Evolutionary conservation across 1,139 yeast genomes (phyloP).

Genomic region (Nematodospora anomalae): DNA sequence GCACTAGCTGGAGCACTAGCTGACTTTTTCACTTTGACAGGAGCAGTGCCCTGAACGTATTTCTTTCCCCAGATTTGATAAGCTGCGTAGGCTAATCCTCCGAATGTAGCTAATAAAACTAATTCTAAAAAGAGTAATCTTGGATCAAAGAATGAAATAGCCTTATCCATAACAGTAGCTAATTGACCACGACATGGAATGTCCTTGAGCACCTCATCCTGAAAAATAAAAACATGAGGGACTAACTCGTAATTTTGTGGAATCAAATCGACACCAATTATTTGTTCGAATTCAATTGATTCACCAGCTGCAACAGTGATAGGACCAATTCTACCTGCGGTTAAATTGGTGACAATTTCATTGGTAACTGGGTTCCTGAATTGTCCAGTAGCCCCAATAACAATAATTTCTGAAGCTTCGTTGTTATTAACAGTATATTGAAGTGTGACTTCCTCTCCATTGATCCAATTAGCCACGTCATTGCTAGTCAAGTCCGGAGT

Average conservation of each 20-base stretch:
- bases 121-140: conserved; percentile 65
- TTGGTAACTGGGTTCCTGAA: conserved; percentile 58
- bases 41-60: conserved; percentile 42
- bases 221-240: conserved; percentile 59
- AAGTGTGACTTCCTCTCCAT: conserved; percentile 58
- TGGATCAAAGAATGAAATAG: conserved; percentile 71
- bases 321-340: conserved; percentile 68
- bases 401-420: conserved; percentile 50
- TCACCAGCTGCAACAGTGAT: conserved; percentile 51
- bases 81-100: conserved; percentile 48
- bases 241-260: conserved; percentile 60
- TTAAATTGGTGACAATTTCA: conserved; percentile 56
- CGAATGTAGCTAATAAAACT: conserved; percentile 52
- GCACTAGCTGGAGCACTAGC: conserved; percentile 26
- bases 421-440: conserved; percentile 56
- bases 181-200: conserved; percentile 61
- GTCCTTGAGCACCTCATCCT: conserved; percentile 53
- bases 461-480: conserved; percentile 44
- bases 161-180: conserved; percentile 60
- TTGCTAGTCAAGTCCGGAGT: conserved; percentile 34
- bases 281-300: conserved; percentile 50
- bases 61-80: conserved; percentile 47
- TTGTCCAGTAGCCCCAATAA: conserved; percentile 77
- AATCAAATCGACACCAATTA: conserved; percentile 53
- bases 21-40: conserved; percentile 21